These are phyloP conservation scores for Suaeda aralocaspica DNA, from an alignment of 148 eudicot species.

Conservation along the genomic window DNA sequence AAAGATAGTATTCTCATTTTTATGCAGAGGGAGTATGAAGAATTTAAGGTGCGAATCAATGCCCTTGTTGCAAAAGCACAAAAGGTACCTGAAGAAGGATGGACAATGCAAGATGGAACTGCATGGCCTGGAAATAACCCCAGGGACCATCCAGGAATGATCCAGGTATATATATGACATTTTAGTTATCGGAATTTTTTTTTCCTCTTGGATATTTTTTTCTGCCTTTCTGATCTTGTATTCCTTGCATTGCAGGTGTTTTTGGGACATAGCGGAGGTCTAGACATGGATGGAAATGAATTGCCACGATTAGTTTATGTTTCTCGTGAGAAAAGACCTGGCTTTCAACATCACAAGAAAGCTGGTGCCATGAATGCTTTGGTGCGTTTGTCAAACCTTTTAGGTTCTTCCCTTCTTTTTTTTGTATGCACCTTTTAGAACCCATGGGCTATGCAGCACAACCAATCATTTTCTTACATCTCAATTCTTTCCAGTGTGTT, in stretches of 20 bases:
- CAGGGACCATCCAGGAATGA: conserved; percentile 99
- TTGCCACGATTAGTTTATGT: conserved; percentile 93
- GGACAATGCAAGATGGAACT: conserved; percentile 98
- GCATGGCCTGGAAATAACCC: conserved; percentile 97
- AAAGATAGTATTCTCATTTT: neutral
- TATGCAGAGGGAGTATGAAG: conserved; percentile 93
- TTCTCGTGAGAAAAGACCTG: conserved; percentile 99
- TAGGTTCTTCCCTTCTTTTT: neutral
- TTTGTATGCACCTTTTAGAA: neutral
- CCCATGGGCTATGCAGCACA: neutral
- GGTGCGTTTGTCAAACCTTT: conserved; percentile 40
- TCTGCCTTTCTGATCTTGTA: conserved; percentile 1
- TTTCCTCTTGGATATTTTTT: neutral
- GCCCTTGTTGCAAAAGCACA: conserved; percentile 97
- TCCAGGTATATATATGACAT: conserved; percentile 48
- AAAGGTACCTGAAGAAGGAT: conserved; percentile 95
- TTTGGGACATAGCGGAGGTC: conserved; percentile 93
- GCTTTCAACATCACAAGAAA: conserved; percentile 99
- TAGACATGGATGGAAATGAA: conserved; percentile 95
- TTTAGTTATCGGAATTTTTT: neutral
- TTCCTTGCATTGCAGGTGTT: conserved; percentile 55
- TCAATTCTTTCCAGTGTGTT: neutral
- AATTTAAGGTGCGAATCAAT: conserved; percentile 85
- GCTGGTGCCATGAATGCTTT: conserved; percentile 99
- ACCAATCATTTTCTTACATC: neutral